A percentile compares a stretch with the other conserved stretches of the same genome.
phyloP scores from a whole-genome alignment of 2,329 filamentous ascomycete genomes.

The Alternaria sp. region DNA sequence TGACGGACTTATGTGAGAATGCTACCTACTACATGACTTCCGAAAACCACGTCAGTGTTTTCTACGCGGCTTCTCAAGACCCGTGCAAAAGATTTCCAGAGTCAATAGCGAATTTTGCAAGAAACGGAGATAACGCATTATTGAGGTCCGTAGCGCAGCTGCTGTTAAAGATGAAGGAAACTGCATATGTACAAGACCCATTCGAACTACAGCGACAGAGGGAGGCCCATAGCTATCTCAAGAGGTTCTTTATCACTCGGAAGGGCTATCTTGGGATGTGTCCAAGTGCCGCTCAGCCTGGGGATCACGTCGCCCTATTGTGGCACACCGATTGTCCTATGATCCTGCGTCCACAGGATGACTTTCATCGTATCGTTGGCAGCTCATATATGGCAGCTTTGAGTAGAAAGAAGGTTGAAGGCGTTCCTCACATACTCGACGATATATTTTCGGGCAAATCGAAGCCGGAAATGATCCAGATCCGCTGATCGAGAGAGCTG shows the following conservation, averaged over 20 bases:
- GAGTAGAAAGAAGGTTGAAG: not conserved
- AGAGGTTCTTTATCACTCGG: not conserved
- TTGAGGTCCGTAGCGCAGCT: not conserved
- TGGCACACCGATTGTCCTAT: not conserved
- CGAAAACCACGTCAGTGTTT: not conserved
- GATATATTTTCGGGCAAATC: not conserved
- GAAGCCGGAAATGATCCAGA: not conserved
- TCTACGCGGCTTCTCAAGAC: not conserved
- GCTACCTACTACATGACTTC: not conserved
- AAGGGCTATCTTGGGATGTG: not conserved
- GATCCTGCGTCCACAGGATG: not conserved
- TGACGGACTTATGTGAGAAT: not conserved
- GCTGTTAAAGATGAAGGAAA: not conserved
- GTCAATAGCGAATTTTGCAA: not conserved
- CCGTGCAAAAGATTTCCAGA: fast-evolving
- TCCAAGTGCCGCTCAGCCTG: not conserved
- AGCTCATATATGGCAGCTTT: not conserved
- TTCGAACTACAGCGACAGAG: no score
- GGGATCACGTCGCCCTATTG: not conserved
- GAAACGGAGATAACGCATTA: not conserved
- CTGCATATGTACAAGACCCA: no score
- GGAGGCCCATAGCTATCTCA: no score
- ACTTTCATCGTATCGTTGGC: not conserved
- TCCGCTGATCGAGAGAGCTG: not conserved
- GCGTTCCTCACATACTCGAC: not conserved